Base-by-base conservation (phyloP, 176 grass and related monocot genomes). In the Aegilops longissima region DNA sequence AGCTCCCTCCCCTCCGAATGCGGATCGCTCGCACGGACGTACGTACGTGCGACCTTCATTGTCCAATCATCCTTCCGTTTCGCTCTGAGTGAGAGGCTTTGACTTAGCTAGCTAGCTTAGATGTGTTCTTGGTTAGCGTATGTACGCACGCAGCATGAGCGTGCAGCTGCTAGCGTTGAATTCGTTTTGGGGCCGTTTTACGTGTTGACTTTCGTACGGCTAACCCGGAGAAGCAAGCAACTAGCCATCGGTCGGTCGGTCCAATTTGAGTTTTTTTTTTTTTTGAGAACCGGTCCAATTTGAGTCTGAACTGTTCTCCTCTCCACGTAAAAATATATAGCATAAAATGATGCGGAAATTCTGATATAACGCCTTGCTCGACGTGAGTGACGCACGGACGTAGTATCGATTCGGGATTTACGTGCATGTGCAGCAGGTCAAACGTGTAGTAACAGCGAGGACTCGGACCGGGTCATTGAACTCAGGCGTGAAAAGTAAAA, bases 111-210 rank as follows among this genome's bases (percentile, higher is more conserved):
- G 49, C 12, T 47, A 23, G 20, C 24, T 40, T 7, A 33, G 33
- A 80, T 31, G 82, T 27, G 75, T 87, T 61, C 80, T 42, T 23
- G 8, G 23, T 36, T 71, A 62, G 31, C 58, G 76, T 74, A 72
- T 66, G 44, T 24, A 89, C 44, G 70, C 62, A 54, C 62, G 70
- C 56, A 20, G 68, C 38, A 17, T 47, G 2, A 49, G 38, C n/a
- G 78, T 3, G 9, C 42, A 44, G 42, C 42, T 5, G 47, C 47
- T 2, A 17, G 51, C 34, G 9, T 16, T 4, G 29, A 12, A 39
- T 64, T 36, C 18, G 54, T 4, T 4, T 3, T 21, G 54, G 18
- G 54, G 6, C 18, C 54, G 54, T 59, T 8, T 59, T 8, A 3
- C 8, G 54, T 59, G 54, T 59, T 59, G 54, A 59, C 54, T 59